These are phyloP conservation scores for Haberlea rhodopensis DNA, from an alignment of 257 asterid species.

Conservation along the genomic window DNA sequence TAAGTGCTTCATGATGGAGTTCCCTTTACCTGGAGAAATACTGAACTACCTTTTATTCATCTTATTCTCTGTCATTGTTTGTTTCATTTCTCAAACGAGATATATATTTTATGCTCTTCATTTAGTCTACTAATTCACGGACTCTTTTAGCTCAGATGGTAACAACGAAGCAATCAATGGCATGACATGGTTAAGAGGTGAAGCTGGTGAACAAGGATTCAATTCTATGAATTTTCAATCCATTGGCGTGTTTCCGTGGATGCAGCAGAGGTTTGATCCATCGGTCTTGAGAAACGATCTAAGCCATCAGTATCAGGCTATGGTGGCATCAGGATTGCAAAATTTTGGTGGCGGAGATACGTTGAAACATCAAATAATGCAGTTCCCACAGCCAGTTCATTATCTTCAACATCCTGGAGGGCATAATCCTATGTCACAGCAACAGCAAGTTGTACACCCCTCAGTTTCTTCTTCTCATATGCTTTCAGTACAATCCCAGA, in stretches of 20 bases:
- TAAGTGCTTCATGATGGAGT: neutral
- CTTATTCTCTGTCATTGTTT: neutral
- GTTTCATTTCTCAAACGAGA: constrained; percentile 5
- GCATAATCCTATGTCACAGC: constrained; percentile 51
- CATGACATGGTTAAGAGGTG: constrained; percentile 85
- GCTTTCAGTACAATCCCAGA: constrained; percentile 64
- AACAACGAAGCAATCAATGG: constrained; percentile 66
- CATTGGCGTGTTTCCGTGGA: constrained; percentile 73
- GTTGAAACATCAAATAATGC: constrained; percentile 67
- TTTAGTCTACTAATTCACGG: neutral
- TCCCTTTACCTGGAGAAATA: neutral
- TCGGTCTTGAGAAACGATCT: constrained; percentile 58
- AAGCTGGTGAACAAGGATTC: constrained; percentile 68
- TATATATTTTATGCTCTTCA: neutral
- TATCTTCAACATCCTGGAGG: constrained; percentile 60
- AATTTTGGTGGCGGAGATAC: constrained; percentile 59
- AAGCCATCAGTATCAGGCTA: constrained; percentile 80
- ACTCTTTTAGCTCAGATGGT: constrained; percentile 47
- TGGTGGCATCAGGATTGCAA: constrained; percentile 67
- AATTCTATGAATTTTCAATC: constrained; percentile 65
- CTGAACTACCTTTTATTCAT: too few species aligned
- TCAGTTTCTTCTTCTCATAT: constrained; percentile 43
- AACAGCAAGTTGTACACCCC: constrained; percentile 53
- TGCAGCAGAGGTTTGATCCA: constrained; percentile 84
- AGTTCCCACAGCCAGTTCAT: constrained; percentile 71